These are phyloP conservation scores for Colletotrichum scovillei DNA, from an alignment of 2,329 filamentous ascomycete genomes.

Conservation along the genomic window DNA sequence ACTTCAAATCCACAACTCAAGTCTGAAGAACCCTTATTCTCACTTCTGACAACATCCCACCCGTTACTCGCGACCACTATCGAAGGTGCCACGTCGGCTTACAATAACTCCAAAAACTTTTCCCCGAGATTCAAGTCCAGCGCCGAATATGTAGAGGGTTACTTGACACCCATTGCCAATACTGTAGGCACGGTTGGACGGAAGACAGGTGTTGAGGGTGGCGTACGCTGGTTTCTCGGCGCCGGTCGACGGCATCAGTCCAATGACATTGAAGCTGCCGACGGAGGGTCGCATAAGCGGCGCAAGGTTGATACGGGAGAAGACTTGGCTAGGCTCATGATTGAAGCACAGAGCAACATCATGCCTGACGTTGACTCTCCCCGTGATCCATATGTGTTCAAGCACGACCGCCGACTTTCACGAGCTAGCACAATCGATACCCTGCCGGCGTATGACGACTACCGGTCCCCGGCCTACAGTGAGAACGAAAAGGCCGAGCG, in stretches of 20 bases:
- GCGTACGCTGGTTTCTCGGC: conserved; percentile 85
- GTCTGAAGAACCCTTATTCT: conserved; percentile 79
- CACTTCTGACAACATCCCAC: conserved; percentile 88
- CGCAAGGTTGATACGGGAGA: conserved; percentile 63
- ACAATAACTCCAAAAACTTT: conserved; percentile 89
- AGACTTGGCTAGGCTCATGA: conserved; percentile 40
- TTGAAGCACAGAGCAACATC: conserved; percentile 31
- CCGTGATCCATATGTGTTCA: conserved; percentile 40
- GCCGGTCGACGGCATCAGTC: conserved; percentile 64
- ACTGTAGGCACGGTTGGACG: conserved; percentile 87
- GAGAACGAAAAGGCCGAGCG: conserved; percentile 59
- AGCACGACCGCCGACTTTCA: conserved; percentile 66
- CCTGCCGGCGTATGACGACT: conserved; percentile 86
- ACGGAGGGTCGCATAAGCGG: conserved; percentile 65
- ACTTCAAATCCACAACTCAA: conserved; percentile 47
- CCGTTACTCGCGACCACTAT: conserved; percentile 88
- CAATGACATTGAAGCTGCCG: conserved; percentile 59
- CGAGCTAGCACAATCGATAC: conserved; percentile 77
- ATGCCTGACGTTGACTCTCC: conserved; percentile 35
- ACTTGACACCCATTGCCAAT: conserved; percentile 86
- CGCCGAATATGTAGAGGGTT: conserved; percentile 90
- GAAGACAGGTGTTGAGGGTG: conserved; percentile 87
- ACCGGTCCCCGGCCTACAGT: conserved; percentile 79
- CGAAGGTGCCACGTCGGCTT: conserved; percentile 85
- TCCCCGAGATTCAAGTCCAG: conserved; percentile 90